Percentiles rank a stretch among this genome's conserved stretches.
These are phyloP conservation scores for Schizosaccharomyces osmophilus DNA, from an alignment of 805 yeast genomes.

Conservation along the genomic window DNA sequence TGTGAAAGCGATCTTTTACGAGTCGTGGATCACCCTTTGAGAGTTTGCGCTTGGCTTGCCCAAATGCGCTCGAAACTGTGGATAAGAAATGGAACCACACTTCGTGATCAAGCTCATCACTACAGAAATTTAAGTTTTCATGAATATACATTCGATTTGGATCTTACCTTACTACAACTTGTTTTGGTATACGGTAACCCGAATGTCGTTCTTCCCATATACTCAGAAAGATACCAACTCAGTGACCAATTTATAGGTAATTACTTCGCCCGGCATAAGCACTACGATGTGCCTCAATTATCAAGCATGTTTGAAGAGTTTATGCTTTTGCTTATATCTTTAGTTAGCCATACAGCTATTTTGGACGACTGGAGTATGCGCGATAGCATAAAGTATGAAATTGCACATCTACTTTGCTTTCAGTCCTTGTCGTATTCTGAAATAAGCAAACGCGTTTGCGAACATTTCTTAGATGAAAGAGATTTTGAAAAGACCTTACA, in stretches of 20 bases:
- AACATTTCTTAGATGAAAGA: constrained; percentile 46
- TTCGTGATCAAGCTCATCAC: constrained; percentile 52
- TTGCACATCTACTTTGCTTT: constrained; percentile 66
- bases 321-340: constrained; percentile 36
- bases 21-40: constrained; percentile 48
- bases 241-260: neutral
- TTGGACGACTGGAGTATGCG: constrained; percentile 20
- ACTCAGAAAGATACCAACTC: constrained; percentile 28
- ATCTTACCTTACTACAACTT: constrained; percentile 44
- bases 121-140: constrained; percentile 57
- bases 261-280: neutral
- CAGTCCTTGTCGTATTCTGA: constrained; percentile 49
- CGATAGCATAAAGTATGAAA: constrained; percentile 27
- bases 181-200: constrained; percentile 33
- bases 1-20: neutral
- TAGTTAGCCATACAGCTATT: constrained; percentile 45
- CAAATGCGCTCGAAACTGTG: constrained; percentile 77
- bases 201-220: constrained; percentile 28
- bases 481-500: constrained; percentile 39
- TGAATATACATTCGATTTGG: constrained; percentile 62
- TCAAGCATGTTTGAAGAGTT: constrained; percentile 61
- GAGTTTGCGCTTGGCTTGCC: constrained; percentile 51
- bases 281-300: constrained; percentile 17
- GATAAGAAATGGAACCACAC: constrained; percentile 81
- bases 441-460: constrained; percentile 45